Conservation (phyloP, 2,329 filamentous ascomycete genomes). For the Cordyceps pruinosa region DNA sequence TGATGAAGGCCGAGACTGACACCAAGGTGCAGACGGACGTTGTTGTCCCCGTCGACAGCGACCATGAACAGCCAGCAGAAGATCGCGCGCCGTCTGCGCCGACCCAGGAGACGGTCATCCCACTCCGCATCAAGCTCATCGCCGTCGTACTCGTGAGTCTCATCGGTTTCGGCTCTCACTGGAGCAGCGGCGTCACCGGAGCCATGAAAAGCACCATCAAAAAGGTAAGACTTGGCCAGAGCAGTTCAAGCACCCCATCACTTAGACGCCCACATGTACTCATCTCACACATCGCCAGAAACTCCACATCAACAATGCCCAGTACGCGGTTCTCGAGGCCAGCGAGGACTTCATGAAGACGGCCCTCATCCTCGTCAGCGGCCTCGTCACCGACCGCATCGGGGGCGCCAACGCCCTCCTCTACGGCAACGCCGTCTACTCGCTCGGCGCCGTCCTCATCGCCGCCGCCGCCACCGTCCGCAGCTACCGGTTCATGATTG, state of each 20-base stretch:
- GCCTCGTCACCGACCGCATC: slow-evolving; percentile 50
- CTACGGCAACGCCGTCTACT: slow-evolving; percentile 55
- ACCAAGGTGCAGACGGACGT: neutral
- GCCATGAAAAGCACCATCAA: slow-evolving; percentile 57
- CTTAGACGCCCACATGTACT: neutral
- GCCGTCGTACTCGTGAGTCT: slow-evolving; percentile 43
- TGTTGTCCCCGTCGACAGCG: neutral
- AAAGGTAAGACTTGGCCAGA: slow-evolving; percentile 28
- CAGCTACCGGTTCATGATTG: slow-evolving; percentile 54
- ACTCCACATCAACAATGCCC: slow-evolving; percentile 51
- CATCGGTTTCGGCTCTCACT: slow-evolving; percentile 54
- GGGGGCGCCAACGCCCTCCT: slow-evolving; percentile 53
- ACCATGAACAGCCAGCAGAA: neutral
- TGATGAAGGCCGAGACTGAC: neutral
- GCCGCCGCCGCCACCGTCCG: slow-evolving; percentile 50
- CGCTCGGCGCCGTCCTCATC: slow-evolving; percentile 50
- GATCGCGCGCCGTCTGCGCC: neutral
- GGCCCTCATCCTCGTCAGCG: slow-evolving; percentile 45
- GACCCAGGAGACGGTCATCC: slow-evolving; percentile 9
- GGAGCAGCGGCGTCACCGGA: slow-evolving; percentile 53
- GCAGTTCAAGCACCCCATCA: accelerated
- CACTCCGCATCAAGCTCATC: slow-evolving; percentile 24
- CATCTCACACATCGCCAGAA: slow-evolving; percentile 26
- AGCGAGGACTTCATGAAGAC: slow-evolving; percentile 58
- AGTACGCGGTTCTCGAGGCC: slow-evolving; percentile 52